Base-by-base conservation (phyloP, 1,284 basidiomycete genomes). In the Fistulinella cinereoalba region DNA sequence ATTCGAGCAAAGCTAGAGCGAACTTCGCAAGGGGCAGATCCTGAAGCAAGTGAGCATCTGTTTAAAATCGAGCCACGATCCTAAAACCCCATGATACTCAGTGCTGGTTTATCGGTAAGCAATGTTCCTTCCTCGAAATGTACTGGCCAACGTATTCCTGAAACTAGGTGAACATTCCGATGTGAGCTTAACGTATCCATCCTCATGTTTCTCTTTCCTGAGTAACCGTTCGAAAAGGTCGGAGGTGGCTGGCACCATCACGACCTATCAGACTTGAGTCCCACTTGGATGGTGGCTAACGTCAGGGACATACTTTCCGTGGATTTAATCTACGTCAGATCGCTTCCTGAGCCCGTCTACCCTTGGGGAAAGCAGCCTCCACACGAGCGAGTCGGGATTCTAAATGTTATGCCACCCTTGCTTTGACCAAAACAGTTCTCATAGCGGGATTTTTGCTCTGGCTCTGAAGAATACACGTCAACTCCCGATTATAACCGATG, bases 61-160 rank as follows among this genome's bases (percentile, higher is more conserved):
- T 29, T 25, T 13, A 16, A 44, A 29, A 6, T 34, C 3, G 19
- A 16, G n/a, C 23, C 18, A 29, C 9, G 33, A 33, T 37, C 18
- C 44, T 58, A 39, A 54, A 32, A 29, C 31, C 21, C 12, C 22
- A 31, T 38, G 18, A 29, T 44, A 41, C 7, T 47, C 29, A 85
- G 80, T 82, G 79, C 53, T 87, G 84, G 84, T 87, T 87, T 56
- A 64, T 75, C 47, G 83, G 83, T 77, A 53, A 56, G 70, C 64
- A 27, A 41, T 31, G 10, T 21, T 16, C 15, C 18, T 39, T 27
- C 33, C 22, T 43, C 15, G 13, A 2, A 15, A 13, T 3, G 6
- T 9, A 36, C 12, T 36, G 25, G 43, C 10, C 49, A 46, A 40
- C 31, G 23, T 33, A 33, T 22, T 27, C n/a, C 34, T 24, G 13